Evolutionary conservation across 2,329 filamentous ascomycete genomes (phyloP), one percentile per base, ranked within the genome.

Genomic region (Xylaria sp.): DNA sequence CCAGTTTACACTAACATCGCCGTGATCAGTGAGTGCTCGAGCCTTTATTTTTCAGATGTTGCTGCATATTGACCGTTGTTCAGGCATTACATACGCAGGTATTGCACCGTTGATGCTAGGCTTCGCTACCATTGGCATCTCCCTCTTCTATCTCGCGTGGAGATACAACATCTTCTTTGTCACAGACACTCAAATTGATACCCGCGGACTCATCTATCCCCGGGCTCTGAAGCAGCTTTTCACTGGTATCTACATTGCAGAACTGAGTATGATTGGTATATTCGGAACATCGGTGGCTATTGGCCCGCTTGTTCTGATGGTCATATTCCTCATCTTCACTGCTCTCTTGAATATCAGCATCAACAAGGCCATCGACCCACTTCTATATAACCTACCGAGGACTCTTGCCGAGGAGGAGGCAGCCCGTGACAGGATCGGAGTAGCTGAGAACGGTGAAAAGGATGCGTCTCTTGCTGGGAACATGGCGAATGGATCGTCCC

Each of bases 91-190:
- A 39, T 98, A 98, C 78, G 91, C 94, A 1, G 91, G 90, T 72
- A 97, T 98, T 75, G 93, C 94, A 2, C 95, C 94, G 0, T 83
- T 98, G 12, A 90, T 97, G 63, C 86, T 97, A 59, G 88, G 90
- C 5, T 98, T 97, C 76, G 93, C 93, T 1, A 90, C 91, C 0
- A 85, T 93, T 48, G 94, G 93, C 34, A 87, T 98, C 68, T 89
- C 86, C 25, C 84, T 96, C 51, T 94, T 97, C 81, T 97, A 97
- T 79, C 84, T 95, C 62, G 92, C 94, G 57, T 97, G 94, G 85
- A 89, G 92, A 20, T 97, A 98, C 85, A 97, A 97, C 78, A 82
- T 98, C 65, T 86, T 98, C 59, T 98, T 93, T 80, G 94, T 97
- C 44, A 91, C 90, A 60, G 92, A 97, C 78, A 89, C 92, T 9